Conservation (phyloP, 306 rosid genomes). For the Urtica urens region DNA sequence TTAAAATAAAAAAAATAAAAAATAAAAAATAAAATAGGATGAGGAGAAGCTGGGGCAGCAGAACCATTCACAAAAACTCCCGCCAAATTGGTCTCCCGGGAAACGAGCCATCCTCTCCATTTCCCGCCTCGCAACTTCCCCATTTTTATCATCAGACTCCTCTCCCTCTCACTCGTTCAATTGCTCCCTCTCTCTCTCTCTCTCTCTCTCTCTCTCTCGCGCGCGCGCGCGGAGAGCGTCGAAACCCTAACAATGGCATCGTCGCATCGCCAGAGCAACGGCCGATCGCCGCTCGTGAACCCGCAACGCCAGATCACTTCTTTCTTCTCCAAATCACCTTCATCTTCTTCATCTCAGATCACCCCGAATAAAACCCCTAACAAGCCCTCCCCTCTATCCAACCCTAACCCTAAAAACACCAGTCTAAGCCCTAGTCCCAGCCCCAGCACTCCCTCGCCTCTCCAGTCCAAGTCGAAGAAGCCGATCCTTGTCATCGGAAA, state of each 20-base stretch:
- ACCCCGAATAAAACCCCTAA: conserved; percentile 15
- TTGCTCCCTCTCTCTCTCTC: neutral
- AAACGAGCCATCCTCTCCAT: neutral
- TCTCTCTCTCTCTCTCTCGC: neutral
- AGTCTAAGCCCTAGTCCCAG: conserved; percentile 14
- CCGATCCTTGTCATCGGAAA: conserved; percentile 41
- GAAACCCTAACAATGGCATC: conserved; percentile 29
- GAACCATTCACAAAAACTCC: conserved; percentile 9
- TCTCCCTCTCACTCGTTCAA: neutral
- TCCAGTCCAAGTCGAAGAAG: conserved; percentile 40
- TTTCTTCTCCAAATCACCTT: conserved; percentile 59
- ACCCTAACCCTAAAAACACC: conserved; percentile 12
- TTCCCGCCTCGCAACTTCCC: neutral
- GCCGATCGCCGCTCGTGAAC: conserved; percentile 65
- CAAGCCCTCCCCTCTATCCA: conserved; percentile 6
- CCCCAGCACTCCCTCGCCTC: conserved; percentile 46
- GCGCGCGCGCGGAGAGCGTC: neutral
- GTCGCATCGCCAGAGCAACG: conserved; percentile 55
- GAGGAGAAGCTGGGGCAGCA: neutral
- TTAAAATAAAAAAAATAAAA: too few relatives aligned
- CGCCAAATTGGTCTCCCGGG: conserved; percentile 1
- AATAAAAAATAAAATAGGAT: neutral
- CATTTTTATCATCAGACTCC: neutral
- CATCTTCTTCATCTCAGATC: conserved; percentile 12
- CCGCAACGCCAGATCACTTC: conserved; percentile 82